Conservation (phyloP, 169 alveolate genomes). For the Plasmodium knowlesi region DNA sequence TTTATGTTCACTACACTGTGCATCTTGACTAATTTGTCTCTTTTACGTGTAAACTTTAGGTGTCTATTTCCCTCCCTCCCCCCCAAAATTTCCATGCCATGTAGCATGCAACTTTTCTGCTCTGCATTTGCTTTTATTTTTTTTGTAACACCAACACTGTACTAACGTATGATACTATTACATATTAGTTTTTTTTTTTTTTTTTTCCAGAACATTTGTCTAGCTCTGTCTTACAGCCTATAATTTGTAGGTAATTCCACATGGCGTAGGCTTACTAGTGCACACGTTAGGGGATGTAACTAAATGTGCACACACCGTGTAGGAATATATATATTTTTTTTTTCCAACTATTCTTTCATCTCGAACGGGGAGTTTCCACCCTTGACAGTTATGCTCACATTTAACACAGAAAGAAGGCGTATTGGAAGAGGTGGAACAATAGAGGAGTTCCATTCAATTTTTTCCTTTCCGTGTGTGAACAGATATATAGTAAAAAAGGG, state of each 20-base stretch:
- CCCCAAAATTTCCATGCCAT: no score
- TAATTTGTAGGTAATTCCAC: background rate
- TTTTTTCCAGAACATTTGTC: background rate
- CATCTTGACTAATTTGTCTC: background rate
- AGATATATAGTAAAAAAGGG: slow-evolving; percentile 1
- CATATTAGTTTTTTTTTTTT: no score
- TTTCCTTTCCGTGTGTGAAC: slow-evolving; percentile 16
- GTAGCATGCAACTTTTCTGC: background rate
- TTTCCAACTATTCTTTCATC: background rate
- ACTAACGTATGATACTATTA: background rate
- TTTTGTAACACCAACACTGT: background rate
- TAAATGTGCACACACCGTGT: background rate
- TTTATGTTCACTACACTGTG: background rate
- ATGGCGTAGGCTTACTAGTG: slow-evolving; percentile 3
- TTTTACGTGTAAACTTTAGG: background rate
- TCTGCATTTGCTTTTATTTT: background rate
- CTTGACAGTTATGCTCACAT: slow-evolving; percentile 10
- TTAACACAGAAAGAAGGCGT: background rate
- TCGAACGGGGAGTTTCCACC: slow-evolving; percentile 3
- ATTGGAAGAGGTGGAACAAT: background rate
- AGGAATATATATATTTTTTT: no score
- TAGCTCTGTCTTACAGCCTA: slow-evolving; percentile 30
- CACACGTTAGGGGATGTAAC: slow-evolving; percentile 6
- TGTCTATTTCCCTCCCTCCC: background rate
- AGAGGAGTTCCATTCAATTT: slow-evolving; percentile 1